Evolutionary conservation across 208 protist genomes (phyloP), one percentile per base, ranked within the genome.

Genomic region (Trypanosoma boissoni): DNA sequence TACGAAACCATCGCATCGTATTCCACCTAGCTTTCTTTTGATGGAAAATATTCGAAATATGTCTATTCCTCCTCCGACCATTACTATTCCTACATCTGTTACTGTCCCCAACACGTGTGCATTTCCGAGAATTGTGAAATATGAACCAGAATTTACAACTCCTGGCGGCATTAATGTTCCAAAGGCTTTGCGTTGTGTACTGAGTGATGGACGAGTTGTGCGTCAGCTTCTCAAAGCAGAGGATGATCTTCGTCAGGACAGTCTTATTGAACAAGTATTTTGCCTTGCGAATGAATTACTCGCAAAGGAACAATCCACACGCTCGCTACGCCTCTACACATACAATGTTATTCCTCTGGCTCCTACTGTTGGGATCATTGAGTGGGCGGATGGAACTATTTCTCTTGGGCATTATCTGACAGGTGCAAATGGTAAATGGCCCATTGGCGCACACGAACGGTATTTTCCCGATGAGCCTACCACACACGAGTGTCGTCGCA

Each of bases 171-270:
- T 98, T 31, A 98, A 97, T 58, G 51, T 91, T n/a, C 97, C 97
- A 1, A 98, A 98, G 67, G 73, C 91, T 7, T 58, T 99, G 8
- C 37, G 45, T 23, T 98, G 94, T 54, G 70, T 78, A 7, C 75
- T 94, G 29, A 81, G 68, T 37, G 82, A 97, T 62, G 97, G 97
- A 3, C 39, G 42, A 6, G 27, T 64, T 21, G 88, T 97, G 34
- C 80, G 72, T 46, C 93, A 99, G 64, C 74, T 97, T 2, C 66
- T 97, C 18, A 97, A 97, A 57, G 61, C 81, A 0, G 81, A 88
- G 8, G 96, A 99, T 74, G 97, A 99, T 65, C 27, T 97, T 41
- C 79, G 97, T 2, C 97, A 99, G 69, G 98, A 99, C 72, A 94
- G 91, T 2, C 80, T 98, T 4, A 97, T 99, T 65, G 81, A 99